Evolutionary conservation across 2,329 filamentous ascomycete genomes (phyloP).

Genomic region (Nannizziopsis arthrosporioides): DNA sequence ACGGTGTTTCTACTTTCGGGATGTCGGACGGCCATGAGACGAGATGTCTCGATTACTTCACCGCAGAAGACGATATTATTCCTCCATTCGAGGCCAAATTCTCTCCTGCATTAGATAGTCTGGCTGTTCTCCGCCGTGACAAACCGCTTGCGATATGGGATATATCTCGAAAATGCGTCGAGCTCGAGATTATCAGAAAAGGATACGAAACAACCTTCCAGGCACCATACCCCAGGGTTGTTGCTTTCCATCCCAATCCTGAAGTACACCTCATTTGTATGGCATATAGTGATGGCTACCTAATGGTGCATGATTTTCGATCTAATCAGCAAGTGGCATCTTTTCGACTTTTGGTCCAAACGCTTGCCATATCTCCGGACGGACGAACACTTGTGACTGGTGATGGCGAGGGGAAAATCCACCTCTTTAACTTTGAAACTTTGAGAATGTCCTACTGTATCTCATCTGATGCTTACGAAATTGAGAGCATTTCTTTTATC

Average conservation of each 20-base stretch:
- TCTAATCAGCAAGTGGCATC: conserved; percentile 8
- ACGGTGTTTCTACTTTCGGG: background rate
- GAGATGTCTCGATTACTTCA: background rate
- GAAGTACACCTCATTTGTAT: conserved; percentile 19
- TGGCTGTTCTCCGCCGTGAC: background rate
- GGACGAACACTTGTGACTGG: conserved; percentile 22
- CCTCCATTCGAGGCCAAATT: background rate
- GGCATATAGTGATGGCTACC: conserved; percentile 22
- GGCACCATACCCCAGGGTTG: background rate
- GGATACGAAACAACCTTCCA: conserved; percentile 6
- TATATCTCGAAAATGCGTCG: conserved; percentile 14
- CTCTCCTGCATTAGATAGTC: background rate
- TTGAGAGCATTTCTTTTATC: conserved; percentile 24
- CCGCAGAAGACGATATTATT: background rate
- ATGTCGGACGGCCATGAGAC: background rate
- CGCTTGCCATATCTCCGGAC: conserved; percentile 20
- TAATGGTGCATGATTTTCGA: conserved; percentile 19
- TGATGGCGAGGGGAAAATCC: conserved; percentile 19
- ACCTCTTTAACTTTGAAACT: conserved; percentile 23
- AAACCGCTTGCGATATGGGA: conserved; percentile 4
- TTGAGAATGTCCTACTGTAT: conserved; percentile 23
- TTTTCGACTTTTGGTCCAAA: conserved; percentile 13
- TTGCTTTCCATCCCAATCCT: conserved; percentile 17
- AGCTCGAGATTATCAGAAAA: conserved; percentile 20
- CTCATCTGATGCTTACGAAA: conserved; percentile 19